phyloP scores from a whole-genome alignment of 2,329 filamentous ascomycete species.

The Xylariaceae sp. region DNA sequence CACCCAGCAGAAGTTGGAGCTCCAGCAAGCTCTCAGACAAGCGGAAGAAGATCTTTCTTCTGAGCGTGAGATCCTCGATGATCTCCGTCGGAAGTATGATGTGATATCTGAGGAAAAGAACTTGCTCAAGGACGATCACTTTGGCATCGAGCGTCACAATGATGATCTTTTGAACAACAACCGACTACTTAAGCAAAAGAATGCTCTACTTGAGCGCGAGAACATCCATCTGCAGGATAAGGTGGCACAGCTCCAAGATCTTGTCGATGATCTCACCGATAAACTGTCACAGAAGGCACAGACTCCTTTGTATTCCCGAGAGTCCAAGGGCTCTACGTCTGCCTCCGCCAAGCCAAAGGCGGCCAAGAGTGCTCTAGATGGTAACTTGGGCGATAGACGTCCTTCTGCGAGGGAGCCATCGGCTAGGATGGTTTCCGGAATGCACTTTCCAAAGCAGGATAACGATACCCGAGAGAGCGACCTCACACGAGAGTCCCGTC shows the following conservation, averaged over 20 bases:
- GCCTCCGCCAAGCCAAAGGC: slow-evolving; percentile 25
- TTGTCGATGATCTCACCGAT: slow-evolving; percentile 38
- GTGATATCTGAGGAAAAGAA: slow-evolving; percentile 36
- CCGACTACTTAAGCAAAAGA: slow-evolving; percentile 36
- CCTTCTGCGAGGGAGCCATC: slow-evolving; percentile 30
- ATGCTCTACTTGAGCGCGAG: slow-evolving; percentile 43
- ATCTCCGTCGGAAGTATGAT: slow-evolving; percentile 33
- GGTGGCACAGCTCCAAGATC: slow-evolving; percentile 43
- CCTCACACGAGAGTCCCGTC: slow-evolving; percentile 32
- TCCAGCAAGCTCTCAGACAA: slow-evolving; percentile 35
- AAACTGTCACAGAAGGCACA: slow-evolving; percentile 18
- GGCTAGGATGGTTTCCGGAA: slow-evolving; percentile 29
- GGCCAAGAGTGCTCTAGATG: slow-evolving; percentile 32
- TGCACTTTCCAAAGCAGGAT: slow-evolving; percentile 32
- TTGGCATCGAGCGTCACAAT: slow-evolving; percentile 49
- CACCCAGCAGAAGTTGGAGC: slow-evolving; percentile 40
- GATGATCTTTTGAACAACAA: slow-evolving; percentile 52
- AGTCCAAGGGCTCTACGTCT: slow-evolving; percentile 47
- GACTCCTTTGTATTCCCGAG: slow-evolving; percentile 28
- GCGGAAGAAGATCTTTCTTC: slow-evolving; percentile 32
- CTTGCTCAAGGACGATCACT: slow-evolving; percentile 46
- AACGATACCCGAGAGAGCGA: slow-evolving; percentile 35
- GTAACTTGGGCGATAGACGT: slow-evolving; percentile 30
- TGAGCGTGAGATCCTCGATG: slow-evolving; percentile 31
- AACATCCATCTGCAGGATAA: slow-evolving; percentile 43